A percentile compares a stretch with the other conserved stretches of the same genome.
Evolutionary conservation across 1,284 basidiomycete species (phyloP).

Genomic region (Ustilago loliicola): DNA sequence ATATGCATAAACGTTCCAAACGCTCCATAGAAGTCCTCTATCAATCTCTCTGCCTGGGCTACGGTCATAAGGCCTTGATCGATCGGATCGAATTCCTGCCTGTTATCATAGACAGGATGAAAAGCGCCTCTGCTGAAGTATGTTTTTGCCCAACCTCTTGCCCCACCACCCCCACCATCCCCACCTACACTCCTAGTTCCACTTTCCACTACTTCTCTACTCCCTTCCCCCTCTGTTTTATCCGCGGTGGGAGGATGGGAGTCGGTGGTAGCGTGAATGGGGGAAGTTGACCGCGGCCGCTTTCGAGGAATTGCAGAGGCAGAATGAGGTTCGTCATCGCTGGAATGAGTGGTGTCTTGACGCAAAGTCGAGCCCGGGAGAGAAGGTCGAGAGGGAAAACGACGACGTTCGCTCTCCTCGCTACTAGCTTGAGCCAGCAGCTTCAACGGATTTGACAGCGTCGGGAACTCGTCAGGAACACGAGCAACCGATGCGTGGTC

Average conservation of each 20-base stretch:
- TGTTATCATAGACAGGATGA: constrained; percentile 53
- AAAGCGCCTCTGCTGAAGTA: constrained; percentile 55
- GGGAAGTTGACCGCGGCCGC: background rate
- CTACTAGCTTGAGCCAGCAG: constrained; percentile 45
- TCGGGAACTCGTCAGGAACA: constrained; percentile 43
- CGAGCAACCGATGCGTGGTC: constrained; percentile 34
- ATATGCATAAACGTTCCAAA: constrained; percentile 53
- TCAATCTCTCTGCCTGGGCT: constrained; percentile 25
- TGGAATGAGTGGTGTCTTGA: background rate
- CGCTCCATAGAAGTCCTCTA: constrained; percentile 31
- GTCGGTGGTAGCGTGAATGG: background rate
- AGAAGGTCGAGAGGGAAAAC: background rate
- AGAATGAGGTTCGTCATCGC: background rate
- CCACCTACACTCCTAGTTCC: too few relatives aligned
- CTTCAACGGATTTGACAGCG: constrained; percentile 50
- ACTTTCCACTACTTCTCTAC: too few relatives aligned
- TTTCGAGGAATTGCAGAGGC: background rate
- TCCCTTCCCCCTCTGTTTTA: too few relatives aligned
- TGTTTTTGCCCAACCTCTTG: constrained; percentile 30
- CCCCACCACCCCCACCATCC: background rate
- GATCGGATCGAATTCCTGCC: constrained; percentile 46
- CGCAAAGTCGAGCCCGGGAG: background rate
- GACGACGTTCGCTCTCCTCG: constrained; percentile 30
- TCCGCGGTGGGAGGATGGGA: background rate
- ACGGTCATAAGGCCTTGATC: constrained; percentile 32